phyloP scores from a whole-genome alignment of 306 rosid genomes.

The Medicago truncatula region MtrunA17r5.0-ANR NC_053046.1:3082501-3083000 shows the following conservation, averaged over 20 bases:
- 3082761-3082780: slow-evolving; percentile 85
- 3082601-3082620: slow-evolving; percentile 82
- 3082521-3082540: slow-evolving; percentile 55
- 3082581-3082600: slow-evolving; percentile 76
- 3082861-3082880: slow-evolving; percentile 47
- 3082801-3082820: slow-evolving; percentile 76
- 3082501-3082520: slow-evolving; percentile 53
- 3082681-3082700: slow-evolving; percentile 76
- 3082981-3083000: slow-evolving; percentile 95
- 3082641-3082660: slow-evolving; percentile 75
- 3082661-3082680: slow-evolving; percentile 64
- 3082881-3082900: slow-evolving; percentile 81
- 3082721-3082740: slow-evolving; percentile 81
- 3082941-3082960: slow-evolving; percentile 94
- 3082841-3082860: slow-evolving; percentile 47
- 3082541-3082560: slow-evolving; percentile 46
- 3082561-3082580: slow-evolving; percentile 57
- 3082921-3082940: slow-evolving; percentile 87
- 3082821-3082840: slow-evolving; percentile 71
- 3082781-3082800: slow-evolving; percentile 77
- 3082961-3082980: slow-evolving; percentile 86
- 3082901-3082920: slow-evolving; percentile 82
- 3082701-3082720: slow-evolving; percentile 98
- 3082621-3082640: slow-evolving; percentile 79
- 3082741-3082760: slow-evolving; percentile 92